These are phyloP conservation scores for Neonectria punicea DNA, from an alignment of 2,329 filamentous ascomycete species.

Conservation along the genomic window DNA sequence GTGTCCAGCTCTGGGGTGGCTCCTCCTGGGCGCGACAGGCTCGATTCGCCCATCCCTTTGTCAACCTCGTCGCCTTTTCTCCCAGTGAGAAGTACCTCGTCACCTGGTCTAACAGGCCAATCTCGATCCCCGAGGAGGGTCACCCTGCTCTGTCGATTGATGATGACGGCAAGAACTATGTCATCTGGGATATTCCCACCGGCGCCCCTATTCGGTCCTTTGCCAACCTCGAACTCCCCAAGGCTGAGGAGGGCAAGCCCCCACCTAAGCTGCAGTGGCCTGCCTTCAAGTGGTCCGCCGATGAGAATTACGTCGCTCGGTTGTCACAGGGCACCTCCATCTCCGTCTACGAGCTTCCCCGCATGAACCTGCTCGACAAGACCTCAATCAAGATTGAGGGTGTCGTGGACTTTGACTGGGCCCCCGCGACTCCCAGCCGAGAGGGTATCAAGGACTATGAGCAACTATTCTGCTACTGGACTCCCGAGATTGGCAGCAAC, in stretches of 20 bases:
- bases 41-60: slow-evolving; percentile 93
- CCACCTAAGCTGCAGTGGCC: slow-evolving; percentile 95
- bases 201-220: slow-evolving; percentile 93
- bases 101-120: slow-evolving; percentile 95
- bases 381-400: slow-evolving; percentile 95
- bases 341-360: slow-evolving; percentile 88
- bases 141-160: slow-evolving; percentile 87
- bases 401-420: slow-evolving; percentile 98
- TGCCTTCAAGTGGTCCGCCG: slow-evolving; percentile 98
- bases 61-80: slow-evolving; percentile 96
- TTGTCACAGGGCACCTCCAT: slow-evolving; percentile 90
- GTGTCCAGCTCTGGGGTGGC: slow-evolving; percentile 97
- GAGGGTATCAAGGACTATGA: slow-evolving; percentile 92
- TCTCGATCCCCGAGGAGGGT: slow-evolving; percentile 88
- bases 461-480: slow-evolving; percentile 98
- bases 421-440: slow-evolving; percentile 81
- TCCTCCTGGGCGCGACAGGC: slow-evolving; percentile 88
- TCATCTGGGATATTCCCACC: slow-evolving; percentile 96
- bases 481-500: slow-evolving; percentile 96
- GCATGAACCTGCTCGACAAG: slow-evolving; percentile 92
- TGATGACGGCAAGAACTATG: slow-evolving; percentile 99
- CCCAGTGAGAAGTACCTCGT: slow-evolving; percentile 92
- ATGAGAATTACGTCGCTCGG: slow-evolving; percentile 96
- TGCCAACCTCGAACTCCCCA: slow-evolving; percentile 84
- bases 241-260: slow-evolving; percentile 68